Conservation (phyloP, 1,284 basidiomycete genomes). For the Lentinula novae-zelandiae region DNA sequence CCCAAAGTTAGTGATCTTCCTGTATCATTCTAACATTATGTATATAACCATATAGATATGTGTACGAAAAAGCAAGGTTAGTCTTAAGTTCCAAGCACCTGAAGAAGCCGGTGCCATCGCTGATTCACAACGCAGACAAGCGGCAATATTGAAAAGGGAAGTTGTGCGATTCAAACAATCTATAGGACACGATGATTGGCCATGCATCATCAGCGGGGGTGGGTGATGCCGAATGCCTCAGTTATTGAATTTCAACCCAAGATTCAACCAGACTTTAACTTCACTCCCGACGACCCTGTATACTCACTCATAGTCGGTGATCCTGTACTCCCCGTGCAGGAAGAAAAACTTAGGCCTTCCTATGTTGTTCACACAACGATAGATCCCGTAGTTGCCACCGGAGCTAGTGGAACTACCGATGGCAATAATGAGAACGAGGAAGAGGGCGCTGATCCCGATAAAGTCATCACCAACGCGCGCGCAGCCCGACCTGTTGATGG, state of each 20-base stretch:
- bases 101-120: neutral
- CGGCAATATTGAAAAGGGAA: slow-evolving; percentile 66
- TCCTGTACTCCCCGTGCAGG: slow-evolving; percentile 50
- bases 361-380: slow-evolving; percentile 82
- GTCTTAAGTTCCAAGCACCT: neutral
- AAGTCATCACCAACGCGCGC: slow-evolving; percentile 76
- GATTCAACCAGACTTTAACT: slow-evolving; percentile 79
- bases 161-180: slow-evolving; percentile 54
- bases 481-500: slow-evolving; percentile 61
- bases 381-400: slow-evolving; percentile 50
- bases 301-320: slow-evolving; percentile 80
- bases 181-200: slow-evolving; percentile 54
- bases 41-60: slow-evolving; percentile 47
- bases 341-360: slow-evolving; percentile 54
- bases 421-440: slow-evolving; percentile 29
- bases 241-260: neutral
- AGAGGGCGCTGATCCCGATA: slow-evolving; percentile 59
- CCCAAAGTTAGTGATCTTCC: slow-evolving; percentile 55
- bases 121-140: slow-evolving; percentile 49
- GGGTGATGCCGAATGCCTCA: slow-evolving; percentile 10
- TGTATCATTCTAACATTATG: slow-evolving; percentile 5
- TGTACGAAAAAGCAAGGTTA: slow-evolving; percentile 84
- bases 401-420: slow-evolving; percentile 13
- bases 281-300: slow-evolving; percentile 79
- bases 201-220: slow-evolving; percentile 85